These are phyloP conservation scores for Wickerhamomyces subpelliculosus DNA, from an alignment of 805 yeast species.

Conservation along the genomic window DNA sequence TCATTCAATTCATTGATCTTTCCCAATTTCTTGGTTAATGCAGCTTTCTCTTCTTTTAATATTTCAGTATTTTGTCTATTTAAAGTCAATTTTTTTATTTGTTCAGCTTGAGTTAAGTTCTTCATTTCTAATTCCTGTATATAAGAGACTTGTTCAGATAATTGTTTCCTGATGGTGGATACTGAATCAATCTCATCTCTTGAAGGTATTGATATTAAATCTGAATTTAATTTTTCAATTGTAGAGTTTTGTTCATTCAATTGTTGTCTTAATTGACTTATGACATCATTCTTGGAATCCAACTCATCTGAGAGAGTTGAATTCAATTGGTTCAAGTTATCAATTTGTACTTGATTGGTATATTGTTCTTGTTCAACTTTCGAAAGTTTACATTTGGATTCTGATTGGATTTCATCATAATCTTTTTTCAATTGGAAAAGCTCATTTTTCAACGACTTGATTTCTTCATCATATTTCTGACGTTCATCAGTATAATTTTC, in stretches of 20 bases:
- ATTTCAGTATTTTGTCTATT: conserved; percentile 41
- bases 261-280: conserved; percentile 12
- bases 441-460: conserved; percentile 31
- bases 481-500: conserved; percentile 17
- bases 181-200: conserved; percentile 28
- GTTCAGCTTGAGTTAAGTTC: conserved; percentile 44
- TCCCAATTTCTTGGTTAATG: conserved; percentile 32
- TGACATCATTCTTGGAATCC: conserved; percentile 10
- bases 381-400: conserved; percentile 12
- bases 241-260: conserved; percentile 20
- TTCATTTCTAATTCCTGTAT: conserved; percentile 43
- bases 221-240: conserved; percentile 22
- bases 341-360: conserved; percentile 12
- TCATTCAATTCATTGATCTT: conserved; percentile 36
- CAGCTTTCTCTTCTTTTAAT: conserved; percentile 46
- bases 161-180: conserved; percentile 22
- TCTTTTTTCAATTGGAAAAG: conserved; percentile 12
- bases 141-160: conserved; percentile 37
- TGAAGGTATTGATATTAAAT: conserved; percentile 31
- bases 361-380: conserved; percentile 12
- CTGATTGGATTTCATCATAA: conserved; percentile 10
- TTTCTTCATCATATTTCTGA: conserved; percentile 19
- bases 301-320: conserved; percentile 21
- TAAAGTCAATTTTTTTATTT: conserved; percentile 42
- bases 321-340: conserved; percentile 14